phyloP scores from a whole-genome alignment of 2,329 filamentous ascomycete species.

The Rhynchosporium graminicola region DNA sequence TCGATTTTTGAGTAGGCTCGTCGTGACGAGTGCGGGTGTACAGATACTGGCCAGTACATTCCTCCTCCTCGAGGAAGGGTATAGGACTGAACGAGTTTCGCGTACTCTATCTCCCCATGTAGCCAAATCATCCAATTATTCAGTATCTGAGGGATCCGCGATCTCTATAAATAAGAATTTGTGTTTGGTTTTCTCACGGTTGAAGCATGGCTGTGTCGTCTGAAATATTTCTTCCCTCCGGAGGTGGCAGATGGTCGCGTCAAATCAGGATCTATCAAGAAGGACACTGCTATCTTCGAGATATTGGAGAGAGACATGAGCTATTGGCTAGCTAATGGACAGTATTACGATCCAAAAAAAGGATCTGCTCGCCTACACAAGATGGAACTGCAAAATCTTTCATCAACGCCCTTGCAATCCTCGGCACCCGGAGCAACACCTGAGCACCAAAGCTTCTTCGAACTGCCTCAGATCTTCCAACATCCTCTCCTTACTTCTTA shows the following conservation, averaged over 20 bases:
- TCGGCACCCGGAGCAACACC: not conserved
- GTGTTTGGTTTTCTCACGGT: not conserved
- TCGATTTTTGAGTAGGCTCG: not conserved
- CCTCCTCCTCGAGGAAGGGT: not conserved
- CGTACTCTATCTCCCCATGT: not conserved
- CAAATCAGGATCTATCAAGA: not conserved
- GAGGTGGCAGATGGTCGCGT: not conserved
- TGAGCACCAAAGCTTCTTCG: not conserved
- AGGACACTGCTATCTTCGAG: not conserved
- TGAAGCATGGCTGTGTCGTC: not conserved
- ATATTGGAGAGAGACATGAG: not conserved
- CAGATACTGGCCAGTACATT: too few relatives aligned
- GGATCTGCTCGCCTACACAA: not conserved
- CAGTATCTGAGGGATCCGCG: not conserved
- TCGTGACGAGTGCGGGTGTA: not conserved
- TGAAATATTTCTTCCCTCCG: not conserved
- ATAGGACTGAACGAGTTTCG: not conserved
- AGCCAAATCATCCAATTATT: not conserved
- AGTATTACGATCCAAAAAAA: too few relatives aligned
- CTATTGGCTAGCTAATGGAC: too few relatives aligned
- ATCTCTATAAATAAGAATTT: not conserved
- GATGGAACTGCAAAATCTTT: not conserved
- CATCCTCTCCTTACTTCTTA: constrained; percentile 12
- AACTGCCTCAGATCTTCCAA: constrained; percentile 1
- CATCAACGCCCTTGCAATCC: not conserved